Conservation (phyloP, 306 rosid species). For the Dalbergia oliveri region DNA sequence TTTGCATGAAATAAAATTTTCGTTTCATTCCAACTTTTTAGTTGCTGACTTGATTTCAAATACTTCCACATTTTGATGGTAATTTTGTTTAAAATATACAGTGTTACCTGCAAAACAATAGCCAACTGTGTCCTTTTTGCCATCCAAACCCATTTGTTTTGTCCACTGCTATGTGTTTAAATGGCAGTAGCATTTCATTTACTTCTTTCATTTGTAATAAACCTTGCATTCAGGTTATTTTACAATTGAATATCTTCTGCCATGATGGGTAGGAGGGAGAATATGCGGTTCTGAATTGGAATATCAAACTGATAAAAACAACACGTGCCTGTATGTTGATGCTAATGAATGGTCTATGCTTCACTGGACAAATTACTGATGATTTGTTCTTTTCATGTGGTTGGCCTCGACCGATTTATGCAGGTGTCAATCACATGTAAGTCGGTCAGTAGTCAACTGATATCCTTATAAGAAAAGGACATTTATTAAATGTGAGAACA, state of each 20-base stretch:
- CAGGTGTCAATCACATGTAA: no score
- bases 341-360: conserved; percentile 18
- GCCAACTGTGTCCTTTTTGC: not conserved
- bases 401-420: not conserved
- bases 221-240: conserved; percentile 13
- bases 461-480: no score
- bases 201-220: conserved; percentile 22
- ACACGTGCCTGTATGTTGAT: conserved; percentile 31
- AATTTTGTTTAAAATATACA: not conserved
- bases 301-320: conserved; percentile 8
- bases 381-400: not conserved
- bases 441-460: no score
- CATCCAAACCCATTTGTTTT: conserved; percentile 16
- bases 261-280: conserved; percentile 13
- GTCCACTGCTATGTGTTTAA: not conserved
- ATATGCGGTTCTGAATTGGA: conserved; percentile 21
- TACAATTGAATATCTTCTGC: conserved; percentile 27
- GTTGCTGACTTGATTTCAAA: conserved; percentile 17
- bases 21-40: no score
- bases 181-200: no score
- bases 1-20: no score
- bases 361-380: not conserved
- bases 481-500: no score
- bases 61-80: not conserved
- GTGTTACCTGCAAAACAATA: not conserved